Conservation (phyloP, 2,329 filamentous ascomycete species). For the Ascochyta pisi region DNA sequence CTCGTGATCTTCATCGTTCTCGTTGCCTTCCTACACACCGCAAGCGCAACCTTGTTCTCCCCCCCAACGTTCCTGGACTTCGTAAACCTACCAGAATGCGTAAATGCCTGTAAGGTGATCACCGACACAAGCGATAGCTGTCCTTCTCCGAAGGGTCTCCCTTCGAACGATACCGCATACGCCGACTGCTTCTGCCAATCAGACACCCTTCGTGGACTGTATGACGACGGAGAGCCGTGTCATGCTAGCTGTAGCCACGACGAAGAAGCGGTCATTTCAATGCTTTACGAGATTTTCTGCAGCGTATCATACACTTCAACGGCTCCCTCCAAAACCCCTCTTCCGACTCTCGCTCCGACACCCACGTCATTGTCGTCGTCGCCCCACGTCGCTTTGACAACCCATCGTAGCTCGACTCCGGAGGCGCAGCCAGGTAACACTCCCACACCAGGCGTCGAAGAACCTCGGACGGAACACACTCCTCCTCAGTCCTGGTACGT, state of each 20-base stretch:
- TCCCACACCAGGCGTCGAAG: background rate
- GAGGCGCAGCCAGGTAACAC: background rate
- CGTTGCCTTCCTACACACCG: background rate
- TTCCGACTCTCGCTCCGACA: background rate
- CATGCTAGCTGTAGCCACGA: conserved; percentile 62
- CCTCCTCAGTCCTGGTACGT: background rate
- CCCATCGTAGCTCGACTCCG: background rate
- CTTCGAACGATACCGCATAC: conserved; percentile 62
- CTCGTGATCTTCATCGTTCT: background rate
- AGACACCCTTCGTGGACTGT: conserved; percentile 64
- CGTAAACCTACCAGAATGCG: conserved; percentile 7
- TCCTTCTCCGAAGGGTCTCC: conserved; percentile 63
- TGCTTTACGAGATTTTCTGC: conserved; percentile 10
- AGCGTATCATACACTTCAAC: background rate
- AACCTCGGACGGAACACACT: background rate
- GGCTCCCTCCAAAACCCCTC: background rate
- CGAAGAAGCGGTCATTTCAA: conserved; percentile 59
- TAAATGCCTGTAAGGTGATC: background rate
- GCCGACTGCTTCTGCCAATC: conserved; percentile 78
- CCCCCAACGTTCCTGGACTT: conserved; percentile 2
- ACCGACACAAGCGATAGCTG: conserved; percentile 64
- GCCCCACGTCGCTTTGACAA: background rate
- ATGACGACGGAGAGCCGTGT: conserved; percentile 67
- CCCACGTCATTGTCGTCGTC: background rate
- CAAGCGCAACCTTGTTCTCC: background rate